Conservation (phyloP, 129 eudicot species). For the Smallanthus sonchifolius region DNA sequence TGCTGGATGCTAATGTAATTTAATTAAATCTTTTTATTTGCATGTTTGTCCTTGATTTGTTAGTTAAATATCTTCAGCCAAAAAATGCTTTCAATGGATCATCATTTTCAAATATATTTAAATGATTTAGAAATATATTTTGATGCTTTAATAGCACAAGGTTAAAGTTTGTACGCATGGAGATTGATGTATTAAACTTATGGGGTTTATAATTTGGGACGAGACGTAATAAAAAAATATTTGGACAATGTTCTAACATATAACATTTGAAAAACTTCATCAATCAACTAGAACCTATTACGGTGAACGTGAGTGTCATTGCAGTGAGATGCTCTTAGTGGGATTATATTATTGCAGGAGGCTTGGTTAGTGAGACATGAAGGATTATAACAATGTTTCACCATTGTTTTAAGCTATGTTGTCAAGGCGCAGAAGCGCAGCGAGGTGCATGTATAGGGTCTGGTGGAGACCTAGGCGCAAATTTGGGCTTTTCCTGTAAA, state of each 20-base stretch:
- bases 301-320: background rate
- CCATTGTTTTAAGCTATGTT: background rate
- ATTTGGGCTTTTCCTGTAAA: too few species aligned
- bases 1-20: background rate
- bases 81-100: background rate
- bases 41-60: background rate
- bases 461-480: too few species aligned
- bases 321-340: background rate
- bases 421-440: too few species aligned
- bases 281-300: background rate
- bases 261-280: background rate
- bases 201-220: background rate
- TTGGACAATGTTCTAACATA: background rate
- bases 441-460: too few species aligned
- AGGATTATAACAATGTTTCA: background rate
- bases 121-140: background rate
- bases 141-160: background rate
- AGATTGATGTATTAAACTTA: background rate
- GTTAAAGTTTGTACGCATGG: background rate
- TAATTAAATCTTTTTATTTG: background rate
- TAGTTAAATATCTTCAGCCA: background rate
- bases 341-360: background rate
- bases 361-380: background rate
- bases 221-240: background rate
- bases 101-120: background rate